Evolutionary conservation across 768 basidiomycete species (phyloP), one percentile per base, ranked within the genome.

Genomic region (Tricholoma bakamatsutake): DNA sequence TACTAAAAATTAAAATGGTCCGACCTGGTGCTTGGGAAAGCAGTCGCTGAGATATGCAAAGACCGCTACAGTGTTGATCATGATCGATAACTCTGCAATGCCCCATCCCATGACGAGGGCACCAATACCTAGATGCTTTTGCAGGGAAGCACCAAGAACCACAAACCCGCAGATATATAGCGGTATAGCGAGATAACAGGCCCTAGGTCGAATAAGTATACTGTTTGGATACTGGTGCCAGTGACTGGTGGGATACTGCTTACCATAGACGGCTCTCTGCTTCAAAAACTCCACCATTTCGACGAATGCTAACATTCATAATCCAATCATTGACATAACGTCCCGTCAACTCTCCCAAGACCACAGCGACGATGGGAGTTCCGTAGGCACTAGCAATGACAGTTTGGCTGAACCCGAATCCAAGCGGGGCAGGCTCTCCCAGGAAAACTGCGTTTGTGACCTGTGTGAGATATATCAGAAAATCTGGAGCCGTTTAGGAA

Each of bases 101-200:
- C 81, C 83, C 86, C 86, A 88, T 13, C 85, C 85, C 68, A 86
- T 79, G 52, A 87, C 73, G 27, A 87, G 63, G 1, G 77, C 81
- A 3, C 73, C 80, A n/a, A 77, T 66, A 31, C 71, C 73, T 0
- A 82, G 67, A 56, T 80, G 79, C 15, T 80, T 77, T 63, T 85
- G 74, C 49, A 85, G 67, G 4, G 78, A 68, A 0, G 76, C 78
- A 5, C 84, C 85, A 4, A 88, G 71, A 0, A 79, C 65, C 37
- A 85, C 70, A 61, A 85, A 85, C 3, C 85, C 85, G 45, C 73
- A 78, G 49, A 88, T 71, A 63, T 81, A 85, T n/a, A 87, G 66
- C 1, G 77, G 76, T 10, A 85, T 64, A 0, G 80, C 85, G 42
- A 83, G 64, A 61, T 87, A 87, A 59, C 78, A 80, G 1, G 81